Evolutionary conservation across 306 rosid genomes (phyloP).

Genomic region (Hippophae rhamnoides): DNA sequence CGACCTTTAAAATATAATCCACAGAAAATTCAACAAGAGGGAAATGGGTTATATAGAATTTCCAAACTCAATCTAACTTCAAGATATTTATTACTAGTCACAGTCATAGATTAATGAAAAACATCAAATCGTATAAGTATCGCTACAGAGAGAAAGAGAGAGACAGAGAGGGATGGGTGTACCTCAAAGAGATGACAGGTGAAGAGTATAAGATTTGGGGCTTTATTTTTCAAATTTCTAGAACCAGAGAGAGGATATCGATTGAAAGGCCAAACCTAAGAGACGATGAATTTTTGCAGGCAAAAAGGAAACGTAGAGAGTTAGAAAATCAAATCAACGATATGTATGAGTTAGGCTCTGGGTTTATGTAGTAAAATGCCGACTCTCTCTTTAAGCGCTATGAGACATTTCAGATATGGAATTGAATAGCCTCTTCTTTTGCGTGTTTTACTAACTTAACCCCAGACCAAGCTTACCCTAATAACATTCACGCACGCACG

Average conservation of each 20-base stretch:
- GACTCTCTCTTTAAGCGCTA: too few relatives aligned
- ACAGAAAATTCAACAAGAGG: constrained; percentile 18
- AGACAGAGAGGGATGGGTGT: constrained; percentile 6
- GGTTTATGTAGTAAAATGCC: too few relatives aligned
- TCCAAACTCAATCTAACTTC: constrained; percentile 9
- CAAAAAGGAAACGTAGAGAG: constrained; percentile 4
- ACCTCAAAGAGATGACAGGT: constrained; percentile 22
- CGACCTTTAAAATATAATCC: constrained; percentile 11
- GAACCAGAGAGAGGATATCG: constrained; percentile 1
- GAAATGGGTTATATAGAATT: constrained; percentile 24
- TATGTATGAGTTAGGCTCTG: not conserved
- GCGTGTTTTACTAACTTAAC: too few relatives aligned
- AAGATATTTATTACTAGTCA: constrained; percentile 11
- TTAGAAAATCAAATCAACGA: not conserved
- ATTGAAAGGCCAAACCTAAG: not conserved
- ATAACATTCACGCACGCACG: too few relatives aligned
- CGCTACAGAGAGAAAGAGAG: not conserved
- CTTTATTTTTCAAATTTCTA: constrained; percentile 4
- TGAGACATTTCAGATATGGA: too few relatives aligned
- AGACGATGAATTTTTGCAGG: constrained; percentile 14
- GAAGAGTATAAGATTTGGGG: constrained; percentile 18
- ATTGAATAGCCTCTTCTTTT: too few relatives aligned
- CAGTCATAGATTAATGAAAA: not conserved
- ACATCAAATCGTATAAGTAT: constrained; percentile 6
- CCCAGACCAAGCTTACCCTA: too few relatives aligned